Evolutionary conservation across 2,329 filamentous ascomycete genomes (phyloP), one percentile per base, ranked within the genome.

Genomic region (Elsinoe australis): DNA sequence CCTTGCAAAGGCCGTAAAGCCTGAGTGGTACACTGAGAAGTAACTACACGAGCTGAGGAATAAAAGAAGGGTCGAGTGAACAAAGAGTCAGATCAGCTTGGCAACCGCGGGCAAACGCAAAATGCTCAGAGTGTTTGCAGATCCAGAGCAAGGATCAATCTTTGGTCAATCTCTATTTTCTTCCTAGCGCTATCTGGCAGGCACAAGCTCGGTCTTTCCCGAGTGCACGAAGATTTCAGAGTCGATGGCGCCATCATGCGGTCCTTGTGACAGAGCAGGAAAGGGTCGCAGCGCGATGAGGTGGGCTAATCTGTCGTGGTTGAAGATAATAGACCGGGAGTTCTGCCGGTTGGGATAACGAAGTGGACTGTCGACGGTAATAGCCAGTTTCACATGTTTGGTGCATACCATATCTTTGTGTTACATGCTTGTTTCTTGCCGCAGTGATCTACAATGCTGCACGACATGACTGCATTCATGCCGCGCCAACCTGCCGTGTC

Each of bases 251-350:
- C 39, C 39, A 44, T 44, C 39, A 44, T 44, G 39, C 31, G 39
- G 39, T 44, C 39, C 28, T 15, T 44, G 39, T 41, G 39, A 31
- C 39, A 19, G 28, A 31, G 39, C 17, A 7, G 39, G n/a, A 32
- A n/a, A 44, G 39, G 14, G 21, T 44, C 28, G 21, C 24, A 44
- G 21, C 39, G 39, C 39, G 39, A 44, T 44, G 32, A 44, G 39
- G 24, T 44, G 26, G 18, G 36, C 21, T 26, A 41, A 28, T 28
- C 36, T 26, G 28, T 41, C 36, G 26, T 41, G 36, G 36, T 41
- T 41, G 36, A 32, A 44, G 39, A 44, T 44, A 44, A 44, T 44
- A 32, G 24, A n/a, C 39, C 39, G 39, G 39, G 39, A 44, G 28
- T 44, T 44, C 17, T 44, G 39, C 39, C 39, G 39, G 39, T 32